Conservation (phyloP, 2,329 filamentous ascomycete genomes). For the Cladophialophora carrionii region DNA sequence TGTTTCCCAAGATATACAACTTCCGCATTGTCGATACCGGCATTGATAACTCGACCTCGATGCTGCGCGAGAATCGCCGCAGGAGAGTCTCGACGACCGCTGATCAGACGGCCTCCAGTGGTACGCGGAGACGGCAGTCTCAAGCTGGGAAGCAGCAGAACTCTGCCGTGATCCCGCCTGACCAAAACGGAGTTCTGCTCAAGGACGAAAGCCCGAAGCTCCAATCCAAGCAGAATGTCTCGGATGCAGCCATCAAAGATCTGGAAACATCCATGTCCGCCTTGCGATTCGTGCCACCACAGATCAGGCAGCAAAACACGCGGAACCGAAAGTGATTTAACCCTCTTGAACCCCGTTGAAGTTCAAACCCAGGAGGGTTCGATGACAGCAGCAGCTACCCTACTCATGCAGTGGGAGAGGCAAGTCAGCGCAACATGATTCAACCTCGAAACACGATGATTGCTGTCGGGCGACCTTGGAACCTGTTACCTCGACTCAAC, state of each 20-base stretch:
- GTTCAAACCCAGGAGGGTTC: not conserved
- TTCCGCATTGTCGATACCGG: conserved; percentile 83
- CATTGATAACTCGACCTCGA: conserved; percentile 80
- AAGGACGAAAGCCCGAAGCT: conserved; percentile 9
- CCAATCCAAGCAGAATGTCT: conserved; percentile 22
- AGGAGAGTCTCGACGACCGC: conserved; percentile 43
- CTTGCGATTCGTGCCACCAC: conserved; percentile 49
- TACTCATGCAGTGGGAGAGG: not conserved
- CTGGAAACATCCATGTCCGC: conserved; percentile 51
- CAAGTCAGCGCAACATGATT: not conserved
- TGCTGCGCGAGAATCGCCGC: conserved; percentile 63
- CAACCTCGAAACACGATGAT: not conserved
- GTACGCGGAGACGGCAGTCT: conserved; percentile 36
- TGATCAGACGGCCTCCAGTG: conserved; percentile 42
- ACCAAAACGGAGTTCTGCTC: not conserved
- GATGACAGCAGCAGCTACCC: not conserved
- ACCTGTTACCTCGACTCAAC: not conserved
- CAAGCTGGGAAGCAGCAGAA: conserved; percentile 4
- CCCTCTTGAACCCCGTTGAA: not conserved
- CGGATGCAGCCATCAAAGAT: conserved; percentile 44
- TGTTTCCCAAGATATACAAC: conserved; percentile 86
- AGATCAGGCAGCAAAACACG: conserved; percentile 38
- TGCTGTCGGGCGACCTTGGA: not conserved
- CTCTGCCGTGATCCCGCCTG: conserved; percentile 11
- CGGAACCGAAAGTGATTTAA: conserved; percentile 1